Percentiles rank a stretch among this genome's conserved stretches.
These are phyloP conservation scores for Lactuca saligna DNA, from an alignment of 129 eudicot genomes.

Conservation along the genomic window DNA sequence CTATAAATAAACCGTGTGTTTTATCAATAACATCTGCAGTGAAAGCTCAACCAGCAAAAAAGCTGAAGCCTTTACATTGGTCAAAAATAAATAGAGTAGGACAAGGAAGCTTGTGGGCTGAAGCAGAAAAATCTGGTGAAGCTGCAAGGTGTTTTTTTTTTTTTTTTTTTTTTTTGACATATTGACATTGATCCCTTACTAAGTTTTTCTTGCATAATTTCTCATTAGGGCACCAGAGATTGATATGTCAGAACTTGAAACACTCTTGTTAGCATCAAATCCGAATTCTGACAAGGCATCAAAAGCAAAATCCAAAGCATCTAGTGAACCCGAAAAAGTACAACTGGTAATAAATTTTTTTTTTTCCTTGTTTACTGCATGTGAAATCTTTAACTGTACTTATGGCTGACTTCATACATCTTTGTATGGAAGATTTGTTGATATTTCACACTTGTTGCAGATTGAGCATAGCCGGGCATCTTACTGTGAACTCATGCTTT, in stretches of 20 bases:
- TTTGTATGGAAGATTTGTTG: slow-evolving; percentile 9
- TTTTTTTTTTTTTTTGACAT: too few relatives aligned
- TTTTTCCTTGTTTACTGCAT: slow-evolving; percentile 17
- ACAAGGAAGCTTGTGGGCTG: slow-evolving; percentile 96
- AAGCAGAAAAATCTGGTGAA: slow-evolving; percentile 72
- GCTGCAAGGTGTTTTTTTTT: slow-evolving; percentile 71
- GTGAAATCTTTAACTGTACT: slow-evolving; percentile 1
- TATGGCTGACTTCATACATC: background rate
- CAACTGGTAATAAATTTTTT: slow-evolving; percentile 68
- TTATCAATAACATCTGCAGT: slow-evolving; percentile 46
- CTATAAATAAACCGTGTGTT: slow-evolving; percentile 37
- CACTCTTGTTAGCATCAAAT: slow-evolving; percentile 70
- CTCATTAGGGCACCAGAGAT: slow-evolving; percentile 71
- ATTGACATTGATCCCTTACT: background rate
- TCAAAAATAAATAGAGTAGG: slow-evolving; percentile 65
- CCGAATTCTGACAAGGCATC: slow-evolving; percentile 44
- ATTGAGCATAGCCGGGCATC: slow-evolving; percentile 85
- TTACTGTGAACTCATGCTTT: slow-evolving; percentile 96
- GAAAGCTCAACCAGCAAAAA: slow-evolving; percentile 51
- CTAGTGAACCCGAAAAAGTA: slow-evolving; percentile 71
- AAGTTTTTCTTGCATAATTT: slow-evolving; percentile 7
- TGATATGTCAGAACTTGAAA: slow-evolving; percentile 89
- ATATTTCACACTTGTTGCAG: slow-evolving; percentile 47
- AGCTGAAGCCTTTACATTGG: slow-evolving; percentile 94
- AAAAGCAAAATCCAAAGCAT: slow-evolving; percentile 43